Percentiles rank a stretch among this genome's conserved stretches.
These are phyloP conservation scores for Moricandia moricandioides DNA, from an alignment of 345 rosid species.

Conservation along the genomic window DNA sequence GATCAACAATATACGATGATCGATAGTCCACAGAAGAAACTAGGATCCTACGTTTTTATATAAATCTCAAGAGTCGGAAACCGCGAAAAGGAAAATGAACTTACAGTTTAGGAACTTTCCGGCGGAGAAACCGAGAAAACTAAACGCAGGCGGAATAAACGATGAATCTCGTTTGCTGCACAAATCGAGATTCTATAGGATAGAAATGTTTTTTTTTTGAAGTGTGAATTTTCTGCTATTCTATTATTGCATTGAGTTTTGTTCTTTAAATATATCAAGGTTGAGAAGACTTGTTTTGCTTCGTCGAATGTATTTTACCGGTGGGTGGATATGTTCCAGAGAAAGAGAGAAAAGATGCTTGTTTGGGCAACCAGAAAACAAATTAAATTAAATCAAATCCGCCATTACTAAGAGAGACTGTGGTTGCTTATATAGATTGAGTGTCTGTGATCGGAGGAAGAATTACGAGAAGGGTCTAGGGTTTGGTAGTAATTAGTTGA, in stretches of 20 bases:
- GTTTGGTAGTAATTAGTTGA: background rate
- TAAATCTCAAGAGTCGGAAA: constrained; percentile 16
- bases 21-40: background rate
- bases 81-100: constrained; percentile 17
- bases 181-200: no score
- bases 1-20: background rate
- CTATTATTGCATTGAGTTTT: background rate
- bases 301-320: constrained; percentile 16
- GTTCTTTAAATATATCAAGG: background rate
- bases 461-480: constrained; percentile 28
- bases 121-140: constrained; percentile 27
- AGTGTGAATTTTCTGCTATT: background rate
- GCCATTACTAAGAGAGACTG: constrained; percentile 30
- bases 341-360: constrained; percentile 12
- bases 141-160: constrained; percentile 15
- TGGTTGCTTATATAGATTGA: constrained; percentile 30
- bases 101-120: constrained; percentile 26
- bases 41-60: background rate
- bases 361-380: constrained; percentile 14
- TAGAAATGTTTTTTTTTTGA: no score
- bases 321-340: constrained; percentile 2
- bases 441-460: constrained; percentile 24
- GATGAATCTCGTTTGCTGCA: constrained; percentile 22
- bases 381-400: constrained; percentile 5
- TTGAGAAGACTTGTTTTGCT: constrained; percentile 10